These are phyloP conservation scores for Sesbania bispinosa DNA, from an alignment of 306 rosid species.

Conservation along the genomic window DNA sequence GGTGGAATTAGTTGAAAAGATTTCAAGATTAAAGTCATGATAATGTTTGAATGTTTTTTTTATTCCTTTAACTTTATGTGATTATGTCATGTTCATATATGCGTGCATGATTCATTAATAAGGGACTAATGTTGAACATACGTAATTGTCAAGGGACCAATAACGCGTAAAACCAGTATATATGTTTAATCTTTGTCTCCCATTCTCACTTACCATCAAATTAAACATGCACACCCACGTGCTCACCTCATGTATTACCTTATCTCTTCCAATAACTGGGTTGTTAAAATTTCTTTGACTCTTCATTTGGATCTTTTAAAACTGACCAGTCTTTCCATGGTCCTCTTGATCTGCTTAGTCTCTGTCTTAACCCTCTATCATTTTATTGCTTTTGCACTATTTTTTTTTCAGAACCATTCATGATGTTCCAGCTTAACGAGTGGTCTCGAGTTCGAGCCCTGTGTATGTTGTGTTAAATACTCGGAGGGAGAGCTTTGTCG, in stretches of 20 bases:
- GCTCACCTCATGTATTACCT: constrained; percentile 24
- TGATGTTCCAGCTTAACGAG: too few relatives aligned
- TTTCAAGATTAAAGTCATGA: background rate
- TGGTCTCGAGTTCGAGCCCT: too few relatives aligned
- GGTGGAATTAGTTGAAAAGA: background rate
- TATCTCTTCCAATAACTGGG: constrained; percentile 26
- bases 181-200: constrained; percentile 45
- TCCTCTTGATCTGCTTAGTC: constrained; percentile 24
- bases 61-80: constrained; percentile 8
- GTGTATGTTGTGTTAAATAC: too few relatives aligned
- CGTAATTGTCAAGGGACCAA: constrained; percentile 29
- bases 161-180: constrained; percentile 9
- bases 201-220: constrained; percentile 4
- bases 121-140: background rate
- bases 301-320: constrained; percentile 43
- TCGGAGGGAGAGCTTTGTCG: too few relatives aligned
- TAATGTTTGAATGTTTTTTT: background rate
- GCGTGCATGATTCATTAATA: background rate
- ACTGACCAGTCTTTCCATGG: background rate
- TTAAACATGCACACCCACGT: constrained; percentile 40
- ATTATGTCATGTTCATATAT: too few relatives aligned
- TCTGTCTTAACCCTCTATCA: background rate
- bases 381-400: constrained; percentile 4
- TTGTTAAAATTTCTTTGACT: constrained; percentile 39
- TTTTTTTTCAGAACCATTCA: background rate